These are phyloP conservation scores for Ustilago tritici DNA, from an alignment of 1,284 basidiomycete genomes.

Conservation along the genomic window DNA sequence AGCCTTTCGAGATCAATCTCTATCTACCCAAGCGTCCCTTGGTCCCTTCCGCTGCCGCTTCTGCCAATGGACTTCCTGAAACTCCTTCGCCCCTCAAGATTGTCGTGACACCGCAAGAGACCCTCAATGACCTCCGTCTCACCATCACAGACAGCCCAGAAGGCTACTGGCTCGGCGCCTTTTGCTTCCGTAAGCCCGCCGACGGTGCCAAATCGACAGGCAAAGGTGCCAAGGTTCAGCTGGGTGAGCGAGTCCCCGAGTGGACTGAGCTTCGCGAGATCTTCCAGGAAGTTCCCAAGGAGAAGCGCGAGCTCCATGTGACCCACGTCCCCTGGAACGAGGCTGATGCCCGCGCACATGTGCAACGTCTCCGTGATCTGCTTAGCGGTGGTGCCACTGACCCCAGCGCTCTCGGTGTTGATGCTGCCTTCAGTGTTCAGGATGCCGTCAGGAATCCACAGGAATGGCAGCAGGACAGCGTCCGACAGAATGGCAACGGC, in stretches of 20 bases:
- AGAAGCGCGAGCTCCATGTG: conserved; percentile 61
- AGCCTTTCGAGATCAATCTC: conserved; percentile 67
- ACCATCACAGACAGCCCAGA: conserved; percentile 68
- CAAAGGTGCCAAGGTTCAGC: conserved; percentile 45
- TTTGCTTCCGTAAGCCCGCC: conserved; percentile 61
- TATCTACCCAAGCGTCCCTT: conserved; percentile 64
- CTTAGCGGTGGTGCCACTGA: conserved; percentile 71
- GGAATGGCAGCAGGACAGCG: conserved; percentile 55
- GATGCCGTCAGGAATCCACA: conserved; percentile 72
- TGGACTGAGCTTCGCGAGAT: conserved; percentile 66
- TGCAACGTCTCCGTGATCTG: conserved; percentile 73
- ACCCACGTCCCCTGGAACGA: conserved; percentile 72
- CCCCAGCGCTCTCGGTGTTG: conserved; percentile 70
- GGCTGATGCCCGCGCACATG: conserved; percentile 72
- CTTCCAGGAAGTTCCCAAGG: conserved; percentile 58
- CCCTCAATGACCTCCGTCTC: conserved; percentile 66
- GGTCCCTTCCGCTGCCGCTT: conserved; percentile 56
- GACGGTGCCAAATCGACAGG: conserved; percentile 11
- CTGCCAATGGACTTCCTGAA: conserved; percentile 61
- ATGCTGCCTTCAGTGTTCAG: conserved; percentile 72
- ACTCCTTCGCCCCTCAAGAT: conserved; percentile 65
- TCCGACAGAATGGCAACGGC: conserved; percentile 29
- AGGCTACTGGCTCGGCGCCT: conserved; percentile 69
- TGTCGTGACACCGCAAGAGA: conserved; percentile 66
- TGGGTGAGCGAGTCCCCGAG: conserved; percentile 59